These are phyloP conservation scores for Schizothecium vesticola DNA, from an alignment of 495 filamentous ascomycete species.

Conservation along the genomic window DNA sequence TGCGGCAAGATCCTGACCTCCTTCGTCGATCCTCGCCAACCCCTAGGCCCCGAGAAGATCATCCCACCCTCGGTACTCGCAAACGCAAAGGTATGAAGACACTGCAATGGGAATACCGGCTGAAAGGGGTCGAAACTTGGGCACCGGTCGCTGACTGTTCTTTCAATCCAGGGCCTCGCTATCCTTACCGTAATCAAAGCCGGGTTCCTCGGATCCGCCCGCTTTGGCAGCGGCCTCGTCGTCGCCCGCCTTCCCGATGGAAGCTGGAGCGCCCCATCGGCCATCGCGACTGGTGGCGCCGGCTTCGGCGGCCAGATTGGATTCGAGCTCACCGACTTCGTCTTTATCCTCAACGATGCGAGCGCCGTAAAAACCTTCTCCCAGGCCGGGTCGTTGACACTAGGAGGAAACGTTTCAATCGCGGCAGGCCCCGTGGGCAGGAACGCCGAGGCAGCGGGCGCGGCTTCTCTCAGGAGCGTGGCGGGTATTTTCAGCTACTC, in stretches of 20 bases:
- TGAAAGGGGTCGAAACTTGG: neutral
- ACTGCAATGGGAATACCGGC: neutral
- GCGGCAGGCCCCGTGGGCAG: conserved; percentile 90
- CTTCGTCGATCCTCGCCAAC: conserved; percentile 88
- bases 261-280: conserved; percentile 88
- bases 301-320: conserved; percentile 97
- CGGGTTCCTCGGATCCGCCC: conserved; percentile 86
- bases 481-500: conserved; percentile 92
- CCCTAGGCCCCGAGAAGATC: conserved; percentile 95
- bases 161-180: conserved; percentile 69
- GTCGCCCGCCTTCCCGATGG: conserved; percentile 90
- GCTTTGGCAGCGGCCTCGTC: conserved; percentile 90
- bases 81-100: conserved; percentile 70
- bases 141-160: neutral
- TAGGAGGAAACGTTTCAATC: conserved; percentile 94
- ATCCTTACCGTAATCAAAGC: conserved; percentile 94
- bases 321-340: conserved; percentile 96
- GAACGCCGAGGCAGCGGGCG: conserved; percentile 94
- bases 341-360: conserved; percentile 95
- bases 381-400: conserved; percentile 80
- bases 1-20: conserved; percentile 89
- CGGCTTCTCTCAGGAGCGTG: conserved; percentile 82
- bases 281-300: conserved; percentile 83
- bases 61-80: conserved; percentile 89
- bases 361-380: conserved; percentile 91